Evolutionary conservation across 208 protist genomes (phyloP), one percentile per base, ranked within the genome.

Genomic region (Acanthamoeba rhysodes): DNA sequence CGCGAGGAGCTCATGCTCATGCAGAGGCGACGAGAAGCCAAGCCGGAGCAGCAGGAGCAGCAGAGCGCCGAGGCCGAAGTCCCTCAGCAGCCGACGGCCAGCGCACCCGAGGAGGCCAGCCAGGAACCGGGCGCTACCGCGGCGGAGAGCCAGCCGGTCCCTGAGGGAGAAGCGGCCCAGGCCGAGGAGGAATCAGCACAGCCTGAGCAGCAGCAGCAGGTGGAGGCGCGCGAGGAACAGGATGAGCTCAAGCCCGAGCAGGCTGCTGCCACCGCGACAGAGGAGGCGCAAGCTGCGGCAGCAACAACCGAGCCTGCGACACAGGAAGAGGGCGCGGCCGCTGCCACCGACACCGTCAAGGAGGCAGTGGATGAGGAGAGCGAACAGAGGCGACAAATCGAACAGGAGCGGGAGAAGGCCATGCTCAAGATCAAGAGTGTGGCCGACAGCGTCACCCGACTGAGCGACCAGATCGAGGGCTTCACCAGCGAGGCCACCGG

Each of bases 361-460:
- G 70, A 45, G 37, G 37, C 10, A 12, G 27, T 18, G 22, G n/a
- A n/a, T n/a, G 37, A 53, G 24, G 37, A 50, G 22, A 82, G 74
- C 32, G 37, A 82, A n/a, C 29, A 50, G 41, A 20, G 41, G 37
- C 32, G n/a, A 29, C 74, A 34, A 18, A 82, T 82, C 74, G 41
- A 82, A 27, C 29, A 82, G 41, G 74, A 82, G 37, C 16, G n/a
- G 22, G 10, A 82, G 20, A 50, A 82, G 41, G 74, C 37, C 74
- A 82, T 82, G 74, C 74, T 82, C 74, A 82, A 82, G 74, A 82
- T 82, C 24, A 50, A 82, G 41, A 41, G 14, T 24, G 74, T 82
- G 37, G 41, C 32, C 32, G 37, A 82, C 20, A 50, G 41, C 41
- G 74, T 82, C 74, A 82, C 32, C 37, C 74, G 41, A 6, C 74